phyloP scores from a whole-genome alignment of 305 asterid genomes.

The Plantago lanceolata region DNA sequence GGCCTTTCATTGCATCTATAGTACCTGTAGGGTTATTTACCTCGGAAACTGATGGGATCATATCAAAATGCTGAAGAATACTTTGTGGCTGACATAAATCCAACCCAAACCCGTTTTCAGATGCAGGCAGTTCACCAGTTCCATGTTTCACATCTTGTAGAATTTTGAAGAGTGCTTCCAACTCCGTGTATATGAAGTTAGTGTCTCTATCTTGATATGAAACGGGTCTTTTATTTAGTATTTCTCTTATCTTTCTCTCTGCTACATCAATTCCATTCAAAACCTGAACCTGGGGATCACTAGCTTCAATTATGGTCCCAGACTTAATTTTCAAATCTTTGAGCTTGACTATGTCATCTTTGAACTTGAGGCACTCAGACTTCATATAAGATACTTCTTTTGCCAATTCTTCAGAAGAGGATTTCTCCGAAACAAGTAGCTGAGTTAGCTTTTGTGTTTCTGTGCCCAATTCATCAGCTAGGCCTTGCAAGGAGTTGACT shows the following conservation, averaged over 20 bases:
- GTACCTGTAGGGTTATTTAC: conserved; percentile 43
- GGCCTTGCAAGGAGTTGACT: conserved; percentile 66
- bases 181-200: conserved; percentile 51
- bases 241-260: conserved; percentile 61
- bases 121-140: conserved; percentile 40
- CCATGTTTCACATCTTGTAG: conserved; percentile 58
- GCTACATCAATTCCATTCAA: conserved; percentile 48
- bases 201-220: conserved; percentile 50
- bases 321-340: conserved; percentile 45
- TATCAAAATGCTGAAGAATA: conserved; percentile 54
- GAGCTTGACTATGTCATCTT: conserved; percentile 56
- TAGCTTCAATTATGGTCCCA: conserved; percentile 31
- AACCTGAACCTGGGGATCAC: conserved; percentile 40
- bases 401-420: conserved; percentile 58
- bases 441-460: conserved; percentile 61
- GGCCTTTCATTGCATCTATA: conserved; percentile 64
- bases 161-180: conserved; percentile 54
- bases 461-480: conserved; percentile 64
- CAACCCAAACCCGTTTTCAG: conserved; percentile 58
- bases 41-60: conserved; percentile 51
- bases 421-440: conserved; percentile 54
- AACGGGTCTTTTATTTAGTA: conserved; percentile 50
- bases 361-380: conserved; percentile 64
- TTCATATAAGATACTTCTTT: conserved; percentile 62
- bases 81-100: conserved; percentile 77